phyloP scores from a whole-genome alignment of 441 rosid genomes.

The Aquilaria agallochum region DNA sequence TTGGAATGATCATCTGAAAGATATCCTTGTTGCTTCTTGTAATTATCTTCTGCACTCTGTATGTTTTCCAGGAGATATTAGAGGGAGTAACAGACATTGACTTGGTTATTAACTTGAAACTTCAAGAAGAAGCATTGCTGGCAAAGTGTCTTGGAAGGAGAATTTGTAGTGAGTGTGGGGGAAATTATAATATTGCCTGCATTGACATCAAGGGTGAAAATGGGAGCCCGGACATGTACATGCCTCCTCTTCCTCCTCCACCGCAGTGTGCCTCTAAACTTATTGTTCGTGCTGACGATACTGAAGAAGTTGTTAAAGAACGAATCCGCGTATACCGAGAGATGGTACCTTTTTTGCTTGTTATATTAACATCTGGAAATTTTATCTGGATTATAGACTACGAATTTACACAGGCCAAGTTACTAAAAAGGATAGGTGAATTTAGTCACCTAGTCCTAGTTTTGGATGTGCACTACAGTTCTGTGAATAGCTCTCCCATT shows the following conservation, averaged over 20 bases:
- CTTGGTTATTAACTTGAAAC: constrained; percentile 84
- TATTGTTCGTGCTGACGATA: constrained; percentile 82
- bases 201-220: constrained; percentile 83
- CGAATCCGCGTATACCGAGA: constrained; percentile 74
- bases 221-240: constrained; percentile 73
- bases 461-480: too few relatives aligned
- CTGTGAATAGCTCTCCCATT: too few relatives aligned
- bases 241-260: constrained; percentile 97
- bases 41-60: neutral
- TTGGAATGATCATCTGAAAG: too few relatives aligned
- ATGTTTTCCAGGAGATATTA: constrained; percentile 64
- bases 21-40: neutral
- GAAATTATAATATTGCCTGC: constrained; percentile 78
- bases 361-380: too few relatives aligned
- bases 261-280: constrained; percentile 78
- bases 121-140: constrained; percentile 76
- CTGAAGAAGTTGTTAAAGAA: constrained; percentile 85
- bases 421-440: too few relatives aligned
- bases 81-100: constrained; percentile 86
- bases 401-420: too few relatives aligned
- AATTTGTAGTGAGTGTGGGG: constrained; percentile 87
- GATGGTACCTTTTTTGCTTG: constrained; percentile 37
- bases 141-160: constrained; percentile 97
- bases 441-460: too few relatives aligned
- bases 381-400: too few relatives aligned